Evolutionary conservation across 768 basidiomycete species (phyloP).

Genomic region (Pleurotus cornucopiae): DNA sequence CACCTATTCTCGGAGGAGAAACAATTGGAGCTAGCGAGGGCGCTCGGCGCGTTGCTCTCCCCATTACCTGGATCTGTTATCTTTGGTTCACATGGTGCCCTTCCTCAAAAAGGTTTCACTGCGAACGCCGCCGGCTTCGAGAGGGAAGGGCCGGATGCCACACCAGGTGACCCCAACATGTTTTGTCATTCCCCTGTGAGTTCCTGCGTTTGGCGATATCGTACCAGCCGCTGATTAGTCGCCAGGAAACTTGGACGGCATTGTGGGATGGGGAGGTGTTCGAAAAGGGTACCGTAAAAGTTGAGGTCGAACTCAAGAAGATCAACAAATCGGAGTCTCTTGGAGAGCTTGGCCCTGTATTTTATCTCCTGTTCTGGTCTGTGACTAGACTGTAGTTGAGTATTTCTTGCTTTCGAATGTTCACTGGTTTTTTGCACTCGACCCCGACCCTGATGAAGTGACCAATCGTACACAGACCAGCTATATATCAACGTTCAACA

Average conservation of each 20-base stretch:
- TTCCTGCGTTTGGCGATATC: background rate
- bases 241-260: constrained; percentile 24
- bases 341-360: background rate
- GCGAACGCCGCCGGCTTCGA: background rate
- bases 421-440: too few relatives aligned
- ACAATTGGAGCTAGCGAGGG: constrained; percentile 25
- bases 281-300: constrained; percentile 19
- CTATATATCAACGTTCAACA: too few relatives aligned
- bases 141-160: constrained; percentile 1
- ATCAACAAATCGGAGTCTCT: background rate
- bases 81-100: constrained; percentile 33
- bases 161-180: constrained; percentile 17
- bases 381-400: constrained; percentile 12
- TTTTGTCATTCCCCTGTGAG: constrained; percentile 31
- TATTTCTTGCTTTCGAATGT: background rate
- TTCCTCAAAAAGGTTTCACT: constrained; percentile 25
- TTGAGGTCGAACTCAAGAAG: constrained; percentile 18
- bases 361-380: constrained; percentile 14
- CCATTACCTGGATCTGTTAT: constrained; percentile 29
- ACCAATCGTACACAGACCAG: too few relatives aligned
- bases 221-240: background rate
- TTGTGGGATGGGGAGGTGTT: constrained; percentile 34
- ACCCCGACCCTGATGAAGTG: too few relatives aligned
- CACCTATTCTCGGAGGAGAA: constrained; percentile 30
- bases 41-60: constrained; percentile 26